phyloP scores from a whole-genome alignment of 768 basidiomycete genomes.

The Suillus cothurnatus region DNA sequence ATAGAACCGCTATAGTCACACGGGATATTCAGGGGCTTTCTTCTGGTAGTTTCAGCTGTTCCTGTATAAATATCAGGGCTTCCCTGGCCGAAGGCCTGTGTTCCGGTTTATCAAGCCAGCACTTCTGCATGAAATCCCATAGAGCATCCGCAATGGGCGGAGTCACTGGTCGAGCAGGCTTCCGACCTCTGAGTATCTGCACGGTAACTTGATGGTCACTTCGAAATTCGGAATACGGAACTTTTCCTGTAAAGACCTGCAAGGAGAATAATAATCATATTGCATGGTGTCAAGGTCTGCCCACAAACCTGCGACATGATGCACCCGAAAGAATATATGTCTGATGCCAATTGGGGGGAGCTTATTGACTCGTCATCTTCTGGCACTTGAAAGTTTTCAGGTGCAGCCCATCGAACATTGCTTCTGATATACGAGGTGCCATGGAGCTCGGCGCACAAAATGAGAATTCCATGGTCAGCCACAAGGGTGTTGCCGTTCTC shows the following conservation, averaged over 20 bases:
- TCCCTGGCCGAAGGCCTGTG: constrained; percentile 2
- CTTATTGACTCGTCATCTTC: background rate
- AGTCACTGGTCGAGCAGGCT: background rate
- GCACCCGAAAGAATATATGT: constrained; percentile 38
- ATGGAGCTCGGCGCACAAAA: constrained; percentile 37
- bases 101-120: constrained; percentile 17
- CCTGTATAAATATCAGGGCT: background rate
- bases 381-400: constrained; percentile 9
- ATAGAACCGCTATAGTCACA: background rate
- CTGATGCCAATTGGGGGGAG: constrained; percentile 12
- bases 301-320: constrained; percentile 34
- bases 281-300: constrained; percentile 19
- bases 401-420: constrained; percentile 13
- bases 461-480: constrained; percentile 47
- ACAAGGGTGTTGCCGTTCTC: background rate
- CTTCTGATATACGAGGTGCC: constrained; percentile 24
- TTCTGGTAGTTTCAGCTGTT: constrained; percentile 7
- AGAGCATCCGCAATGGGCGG: background rate
- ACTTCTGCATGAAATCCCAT: constrained; percentile 13
- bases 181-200: background rate
- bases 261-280: background rate
- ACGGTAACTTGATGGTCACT: constrained; percentile 5
- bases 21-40: background rate
- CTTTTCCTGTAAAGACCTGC: constrained; percentile 9
- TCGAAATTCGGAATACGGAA: constrained; percentile 4